Evolutionary conservation across 2,329 filamentous ascomycete genomes (phyloP).

Genomic region (Hypoxylon sp.): DNA sequence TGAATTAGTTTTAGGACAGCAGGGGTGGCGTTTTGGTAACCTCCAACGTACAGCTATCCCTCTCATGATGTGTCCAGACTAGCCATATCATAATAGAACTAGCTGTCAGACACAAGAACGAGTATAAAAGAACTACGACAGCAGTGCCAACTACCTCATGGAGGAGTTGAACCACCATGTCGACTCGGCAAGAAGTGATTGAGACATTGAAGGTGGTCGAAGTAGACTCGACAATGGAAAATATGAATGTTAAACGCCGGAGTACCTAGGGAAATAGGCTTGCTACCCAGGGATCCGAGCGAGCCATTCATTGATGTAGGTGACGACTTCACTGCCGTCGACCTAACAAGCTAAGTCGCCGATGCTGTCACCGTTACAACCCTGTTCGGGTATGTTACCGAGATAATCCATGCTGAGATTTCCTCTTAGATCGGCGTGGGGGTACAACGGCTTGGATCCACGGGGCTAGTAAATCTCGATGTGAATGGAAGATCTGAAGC

Average conservation of each 20-base stretch:
- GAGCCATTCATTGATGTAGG: constrained; percentile 20
- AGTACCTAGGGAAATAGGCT: constrained; percentile 28
- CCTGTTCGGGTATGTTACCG: constrained; percentile 40
- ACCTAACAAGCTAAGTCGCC: constrained; percentile 33
- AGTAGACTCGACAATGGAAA: constrained; percentile 20
- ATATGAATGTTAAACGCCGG: constrained; percentile 5
- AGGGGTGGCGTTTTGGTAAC: background rate
- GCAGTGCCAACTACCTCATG: constrained; percentile 54
- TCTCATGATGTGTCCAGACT: constrained; percentile 59
- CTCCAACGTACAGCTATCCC: constrained; percentile 58
- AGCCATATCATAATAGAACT: constrained; percentile 57
- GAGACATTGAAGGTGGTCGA: constrained; percentile 41
- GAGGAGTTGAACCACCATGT: constrained; percentile 58
- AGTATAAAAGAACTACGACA: constrained; percentile 57
- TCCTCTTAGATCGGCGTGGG: constrained; percentile 41
- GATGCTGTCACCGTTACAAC: constrained; percentile 39
- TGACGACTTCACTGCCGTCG: constrained; percentile 31
- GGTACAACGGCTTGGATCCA: constrained; percentile 12
- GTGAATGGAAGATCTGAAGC: constrained; percentile 23
- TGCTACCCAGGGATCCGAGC: constrained; percentile 22
- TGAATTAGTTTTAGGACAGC: constrained; percentile 21
- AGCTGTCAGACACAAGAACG: constrained; percentile 55
- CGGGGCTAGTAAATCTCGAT: constrained; percentile 17
- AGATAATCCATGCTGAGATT: constrained; percentile 40
- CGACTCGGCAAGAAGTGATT: constrained; percentile 39